phyloP scores from a whole-genome alignment of 1,139 yeast genomes.

The Yamadazyma mexicana region DNA sequence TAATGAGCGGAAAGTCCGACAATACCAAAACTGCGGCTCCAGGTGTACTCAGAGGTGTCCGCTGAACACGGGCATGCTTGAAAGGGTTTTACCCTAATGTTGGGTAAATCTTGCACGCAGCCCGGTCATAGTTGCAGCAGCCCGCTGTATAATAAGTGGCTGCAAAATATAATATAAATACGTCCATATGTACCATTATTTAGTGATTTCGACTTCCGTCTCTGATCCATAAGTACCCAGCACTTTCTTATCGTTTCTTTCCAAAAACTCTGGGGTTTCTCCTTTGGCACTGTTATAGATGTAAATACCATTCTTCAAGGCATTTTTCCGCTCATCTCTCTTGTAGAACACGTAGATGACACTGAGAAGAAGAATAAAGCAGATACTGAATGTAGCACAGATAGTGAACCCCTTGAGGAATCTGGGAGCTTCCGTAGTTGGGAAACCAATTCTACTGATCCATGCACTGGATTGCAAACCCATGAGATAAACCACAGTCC shows the following conservation, averaged over 20 bases:
- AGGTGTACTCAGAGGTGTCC: no score
- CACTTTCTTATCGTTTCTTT: neutral
- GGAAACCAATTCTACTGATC: conserved; percentile 26
- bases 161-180: no score
- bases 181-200: no score
- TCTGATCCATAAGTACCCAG: neutral
- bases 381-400: conserved; percentile 22
- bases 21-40: no score
- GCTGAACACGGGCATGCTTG: no score
- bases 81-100: no score
- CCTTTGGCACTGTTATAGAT: conserved; percentile 13
- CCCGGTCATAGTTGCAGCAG: no score
- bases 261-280: conserved; percentile 4
- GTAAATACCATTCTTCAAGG: conserved; percentile 44
- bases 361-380: conserved; percentile 13
- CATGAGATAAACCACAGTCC: conserved; percentile 25
- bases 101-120: no score
- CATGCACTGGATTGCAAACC: conserved; percentile 30
- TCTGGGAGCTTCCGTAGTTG: conserved; percentile 53
- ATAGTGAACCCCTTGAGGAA: conserved; percentile 47
- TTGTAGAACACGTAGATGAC: conserved; percentile 51
- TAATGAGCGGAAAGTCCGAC: no score
- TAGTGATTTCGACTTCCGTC: no score
- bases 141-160: no score
- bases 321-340: conserved; percentile 48